Percentiles rank a stretch among this genome's conserved stretches.
Conservation (phyloP, 163 green algal species). For the Chlamydomonas reinhardtii region DNA sequence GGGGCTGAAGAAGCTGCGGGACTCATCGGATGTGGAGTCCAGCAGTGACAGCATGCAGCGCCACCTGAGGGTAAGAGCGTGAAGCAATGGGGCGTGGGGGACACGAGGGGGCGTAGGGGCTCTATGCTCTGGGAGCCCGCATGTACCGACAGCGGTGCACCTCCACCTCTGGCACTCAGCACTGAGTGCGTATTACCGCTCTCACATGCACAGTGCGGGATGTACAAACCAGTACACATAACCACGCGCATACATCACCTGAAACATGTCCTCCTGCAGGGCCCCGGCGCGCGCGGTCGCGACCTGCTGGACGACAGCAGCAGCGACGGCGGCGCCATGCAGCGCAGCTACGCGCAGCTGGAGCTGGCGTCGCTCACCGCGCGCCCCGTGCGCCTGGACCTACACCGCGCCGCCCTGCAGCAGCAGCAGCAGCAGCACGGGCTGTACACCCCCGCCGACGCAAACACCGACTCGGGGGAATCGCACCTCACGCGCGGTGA, state of each 20-base stretch:
- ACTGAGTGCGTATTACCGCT: no score
- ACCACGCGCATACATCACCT: no score
- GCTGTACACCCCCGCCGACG: neutral
- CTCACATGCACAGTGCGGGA: no score
- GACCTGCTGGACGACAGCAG: no score
- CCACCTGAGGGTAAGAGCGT: neutral
- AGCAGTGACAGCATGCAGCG: slow-evolving; percentile 36
- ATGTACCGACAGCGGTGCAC: no score
- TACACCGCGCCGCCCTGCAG: neutral
- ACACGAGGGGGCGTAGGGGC: no score
- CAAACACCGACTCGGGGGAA: neutral
- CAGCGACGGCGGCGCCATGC: slow-evolving; percentile 22
- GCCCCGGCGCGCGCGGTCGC: neutral
- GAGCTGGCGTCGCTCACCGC: slow-evolving; percentile 25
- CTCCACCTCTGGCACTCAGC: no score
- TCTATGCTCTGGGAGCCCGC: no score
- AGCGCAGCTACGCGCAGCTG: slow-evolving; percentile 42
- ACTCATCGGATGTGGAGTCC: slow-evolving; percentile 40
- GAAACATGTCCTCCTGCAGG: neutral
- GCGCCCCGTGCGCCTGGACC: slow-evolving; percentile 23
- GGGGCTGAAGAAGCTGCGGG: slow-evolving; percentile 37
- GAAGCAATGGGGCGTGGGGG: no score
- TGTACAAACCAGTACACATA: no score
- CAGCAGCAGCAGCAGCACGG: neutral
- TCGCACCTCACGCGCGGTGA: neutral